Percentiles rank a stretch among this genome's conserved stretches.
Evolutionary conservation across 2,329 filamentous ascomycete species (phyloP).

Genomic region (Phoma herbarum): DNA sequence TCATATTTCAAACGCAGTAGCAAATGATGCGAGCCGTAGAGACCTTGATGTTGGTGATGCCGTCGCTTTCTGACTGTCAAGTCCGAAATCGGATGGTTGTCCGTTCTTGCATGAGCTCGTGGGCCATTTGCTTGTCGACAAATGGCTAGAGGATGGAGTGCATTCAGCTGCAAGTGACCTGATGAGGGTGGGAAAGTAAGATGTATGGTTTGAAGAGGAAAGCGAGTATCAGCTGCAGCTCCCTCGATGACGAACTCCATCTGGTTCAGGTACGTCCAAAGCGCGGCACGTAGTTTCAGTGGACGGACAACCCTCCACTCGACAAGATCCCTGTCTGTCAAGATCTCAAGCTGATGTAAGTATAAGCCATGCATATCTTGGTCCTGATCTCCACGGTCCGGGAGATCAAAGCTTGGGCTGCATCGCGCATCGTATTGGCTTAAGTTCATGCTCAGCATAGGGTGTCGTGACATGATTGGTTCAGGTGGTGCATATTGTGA

Average conservation of each 20-base stretch:
- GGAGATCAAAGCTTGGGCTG: slow-evolving; percentile 27
- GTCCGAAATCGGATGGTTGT: background rate
- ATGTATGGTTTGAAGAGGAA: background rate
- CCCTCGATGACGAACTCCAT: background rate
- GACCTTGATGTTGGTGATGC: background rate
- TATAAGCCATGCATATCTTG: slow-evolving; percentile 17
- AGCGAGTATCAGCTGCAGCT: background rate
- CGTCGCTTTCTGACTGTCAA: background rate
- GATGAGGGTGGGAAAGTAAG: background rate
- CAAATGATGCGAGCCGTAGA: background rate
- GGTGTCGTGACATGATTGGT: background rate
- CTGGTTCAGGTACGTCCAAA: background rate
- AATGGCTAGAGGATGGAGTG: background rate
- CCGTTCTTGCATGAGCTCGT: background rate
- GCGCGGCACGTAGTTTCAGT: background rate
- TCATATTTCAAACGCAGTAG: background rate
- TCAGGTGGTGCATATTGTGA: background rate
- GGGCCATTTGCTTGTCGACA: background rate
- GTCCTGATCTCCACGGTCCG: slow-evolving; percentile 27
- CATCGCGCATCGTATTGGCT: slow-evolving; percentile 11
- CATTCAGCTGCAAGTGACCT: background rate
- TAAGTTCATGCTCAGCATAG: slow-evolving; percentile 19
- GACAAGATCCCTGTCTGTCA: background rate
- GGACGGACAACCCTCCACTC: background rate
- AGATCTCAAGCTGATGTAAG: slow-evolving; percentile 10